Conservation (phyloP, 2,329 filamentous ascomycete genomes). For the Stachybotrys chartarum region DNA sequence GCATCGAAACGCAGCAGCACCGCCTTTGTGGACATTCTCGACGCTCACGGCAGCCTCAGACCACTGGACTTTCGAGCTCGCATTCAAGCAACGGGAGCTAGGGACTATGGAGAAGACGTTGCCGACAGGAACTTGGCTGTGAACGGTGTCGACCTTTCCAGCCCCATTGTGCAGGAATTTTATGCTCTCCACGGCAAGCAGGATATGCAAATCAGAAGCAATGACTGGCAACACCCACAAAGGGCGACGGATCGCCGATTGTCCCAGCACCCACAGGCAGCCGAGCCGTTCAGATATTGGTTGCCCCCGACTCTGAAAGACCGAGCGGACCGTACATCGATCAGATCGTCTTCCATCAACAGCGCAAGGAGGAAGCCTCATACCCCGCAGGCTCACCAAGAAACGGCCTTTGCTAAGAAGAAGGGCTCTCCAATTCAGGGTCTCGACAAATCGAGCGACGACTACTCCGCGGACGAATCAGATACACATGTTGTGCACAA, state of each 20-base stretch:
- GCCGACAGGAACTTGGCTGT: conserved; percentile 50
- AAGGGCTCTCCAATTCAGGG: too few species aligned
- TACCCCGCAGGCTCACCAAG: too few species aligned
- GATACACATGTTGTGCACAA: too few species aligned
- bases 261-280: neutral
- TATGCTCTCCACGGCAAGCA: conserved; percentile 16
- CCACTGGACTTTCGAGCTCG: conserved; percentile 41
- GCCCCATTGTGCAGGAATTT: conserved; percentile 25
- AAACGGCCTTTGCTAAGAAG: too few species aligned
- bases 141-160: conserved; percentile 25
- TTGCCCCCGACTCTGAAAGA: neutral
- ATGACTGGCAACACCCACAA: neutral
- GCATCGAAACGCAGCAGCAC: too few species aligned
- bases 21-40: conserved; percentile 43
- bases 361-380: too few species aligned
- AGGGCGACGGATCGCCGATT: neutral
- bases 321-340: neutral
- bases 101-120: conserved; percentile 58
- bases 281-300: neutral
- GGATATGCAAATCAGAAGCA: too few species aligned
- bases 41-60: conserved; percentile 47
- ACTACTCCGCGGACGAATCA: too few species aligned
- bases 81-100: conserved; percentile 40
- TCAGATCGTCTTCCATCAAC: neutral
- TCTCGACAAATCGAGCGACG: too few species aligned